Conservation (phyloP, 2,329 filamentous ascomycete genomes). For the Nothopassalora personata region DNA sequence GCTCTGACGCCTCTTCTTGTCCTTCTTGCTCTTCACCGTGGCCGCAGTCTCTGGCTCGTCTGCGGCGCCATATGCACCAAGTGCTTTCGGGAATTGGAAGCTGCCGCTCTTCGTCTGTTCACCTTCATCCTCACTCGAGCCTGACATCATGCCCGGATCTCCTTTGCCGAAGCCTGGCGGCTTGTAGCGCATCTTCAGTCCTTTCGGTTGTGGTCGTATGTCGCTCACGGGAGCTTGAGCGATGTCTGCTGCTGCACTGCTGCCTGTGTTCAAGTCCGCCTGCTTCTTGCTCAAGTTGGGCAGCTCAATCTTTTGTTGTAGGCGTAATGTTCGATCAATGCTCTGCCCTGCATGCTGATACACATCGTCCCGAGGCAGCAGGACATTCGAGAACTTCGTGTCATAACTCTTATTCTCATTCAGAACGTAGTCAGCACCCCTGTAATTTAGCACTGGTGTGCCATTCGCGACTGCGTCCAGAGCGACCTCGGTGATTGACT, state of each 20-base stretch:
- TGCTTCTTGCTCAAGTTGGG: constrained; percentile 38
- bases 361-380: constrained; percentile 22
- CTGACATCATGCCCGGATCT: constrained; percentile 37
- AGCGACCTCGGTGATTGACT: constrained; percentile 59
- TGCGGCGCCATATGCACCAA: constrained; percentile 35
- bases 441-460: constrained; percentile 55
- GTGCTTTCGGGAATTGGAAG: constrained; percentile 25
- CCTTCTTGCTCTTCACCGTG: constrained; percentile 31
- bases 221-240: constrained; percentile 48
- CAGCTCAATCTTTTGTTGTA: constrained; percentile 59
- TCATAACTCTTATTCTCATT: constrained; percentile 8
- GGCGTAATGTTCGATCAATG: constrained; percentile 58
- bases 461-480: constrained; percentile 53
- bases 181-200: constrained; percentile 61
- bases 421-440: constrained; percentile 54
- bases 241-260: constrained; percentile 37
- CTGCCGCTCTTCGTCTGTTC: constrained; percentile 23
- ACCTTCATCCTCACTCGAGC: constrained; percentile 40
- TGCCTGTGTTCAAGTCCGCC: constrained; percentile 38
- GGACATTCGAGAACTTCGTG: constrained; percentile 17
- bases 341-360: constrained; percentile 37
- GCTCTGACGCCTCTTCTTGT: constrained; percentile 12
- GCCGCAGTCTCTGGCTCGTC: constrained; percentile 32
- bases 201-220: constrained; percentile 61
- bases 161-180: constrained; percentile 56